These are phyloP conservation scores for Teratosphaeria gauchensis DNA, from an alignment of 2,329 filamentous ascomycete genomes.

Conservation along the genomic window DNA sequence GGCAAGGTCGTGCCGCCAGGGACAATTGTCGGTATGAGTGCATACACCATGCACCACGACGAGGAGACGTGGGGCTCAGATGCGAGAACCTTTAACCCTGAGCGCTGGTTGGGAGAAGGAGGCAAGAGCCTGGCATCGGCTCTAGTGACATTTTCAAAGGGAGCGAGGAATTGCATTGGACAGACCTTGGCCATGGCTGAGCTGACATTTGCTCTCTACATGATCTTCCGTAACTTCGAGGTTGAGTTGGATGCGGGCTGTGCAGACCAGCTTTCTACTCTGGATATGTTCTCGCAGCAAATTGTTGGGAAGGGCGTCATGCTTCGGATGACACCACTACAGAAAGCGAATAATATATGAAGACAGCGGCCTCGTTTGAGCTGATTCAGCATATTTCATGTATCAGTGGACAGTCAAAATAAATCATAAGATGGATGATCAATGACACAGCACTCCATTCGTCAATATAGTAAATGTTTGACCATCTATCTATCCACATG, in stretches of 20 bases:
- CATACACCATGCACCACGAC: constrained; percentile 26
- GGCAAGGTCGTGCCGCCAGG: constrained; percentile 1
- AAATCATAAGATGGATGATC: too few relatives aligned
- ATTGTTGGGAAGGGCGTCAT: not conserved
- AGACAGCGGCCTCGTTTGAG: too few relatives aligned
- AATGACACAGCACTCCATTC: too few relatives aligned
- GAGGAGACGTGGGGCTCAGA: not conserved
- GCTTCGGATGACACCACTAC: constrained; percentile 30
- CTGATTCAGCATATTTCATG: too few relatives aligned
- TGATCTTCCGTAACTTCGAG: constrained; percentile 1
- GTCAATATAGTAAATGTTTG: not conserved
- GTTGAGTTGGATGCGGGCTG: constrained; percentile 1
- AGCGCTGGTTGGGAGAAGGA: constrained; percentile 15
- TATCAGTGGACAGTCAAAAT: too few relatives aligned
- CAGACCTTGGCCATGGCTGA: constrained; percentile 10
- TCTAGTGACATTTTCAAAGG: constrained; percentile 1
- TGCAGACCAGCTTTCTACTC: not conserved
- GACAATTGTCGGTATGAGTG: constrained; percentile 8
- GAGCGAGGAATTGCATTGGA: not conserved
- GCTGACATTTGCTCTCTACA: constrained; percentile 5
- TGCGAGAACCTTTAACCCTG: constrained; percentile 2
- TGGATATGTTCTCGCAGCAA: not conserved
- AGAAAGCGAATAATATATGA: not conserved
- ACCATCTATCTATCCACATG: not conserved
- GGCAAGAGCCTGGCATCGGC: not conserved